Evolutionary conservation across 345 rosid genomes (phyloP), one percentile per base, ranked within the genome.

Genomic region (Salix caprea): DNA sequence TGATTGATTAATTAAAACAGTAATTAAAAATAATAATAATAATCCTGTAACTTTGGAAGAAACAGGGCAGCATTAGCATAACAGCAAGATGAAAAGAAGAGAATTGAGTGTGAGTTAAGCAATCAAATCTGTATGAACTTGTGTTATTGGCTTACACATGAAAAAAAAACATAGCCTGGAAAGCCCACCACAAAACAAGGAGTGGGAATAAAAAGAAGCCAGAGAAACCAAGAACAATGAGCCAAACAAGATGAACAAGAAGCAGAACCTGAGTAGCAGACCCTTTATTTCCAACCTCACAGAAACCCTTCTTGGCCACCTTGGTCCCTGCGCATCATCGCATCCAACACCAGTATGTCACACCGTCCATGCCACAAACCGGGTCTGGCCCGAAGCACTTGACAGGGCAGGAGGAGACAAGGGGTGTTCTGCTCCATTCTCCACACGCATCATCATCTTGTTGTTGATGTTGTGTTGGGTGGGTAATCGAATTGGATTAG

Each of bases 201-300:
- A 56, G 2, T 2, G 9, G 26, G 61, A n/a, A 42, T 82, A 36
- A 82, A 56, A 78, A 74, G 36, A 78, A 72, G 48, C 77, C 80
- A 28, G 72, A 76, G 19, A 82, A 60, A 69, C 75, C 80, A 19
- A 76, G 66, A n/a, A 26, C 46, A 52, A 79, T 37, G 65, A 78
- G 81, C 81, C 79, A 78, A 8, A 82, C 67, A 58, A 71, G 71
- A 50, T 75, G 80, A 14, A 79, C 76, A 80, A 74, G 68, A 21
- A 79, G 64, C 69, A n/a, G n/a, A n/a, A n/a, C n/a, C n/a, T n/a
- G n/a, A n/a, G n/a, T n/a, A n/a, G n/a, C n/a, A n/a, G n/a, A n/a
- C 3, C 85, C 82, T 7, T 24, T 62, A 8, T 76, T 67, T 18
- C 85, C 77, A 46, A 82, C 61, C 69, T 82, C 77, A 39, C 85